These are phyloP conservation scores for Annulohypoxylon truncatum DNA, from an alignment of 2,329 filamentous ascomycete genomes.

Conservation along the genomic window DNA sequence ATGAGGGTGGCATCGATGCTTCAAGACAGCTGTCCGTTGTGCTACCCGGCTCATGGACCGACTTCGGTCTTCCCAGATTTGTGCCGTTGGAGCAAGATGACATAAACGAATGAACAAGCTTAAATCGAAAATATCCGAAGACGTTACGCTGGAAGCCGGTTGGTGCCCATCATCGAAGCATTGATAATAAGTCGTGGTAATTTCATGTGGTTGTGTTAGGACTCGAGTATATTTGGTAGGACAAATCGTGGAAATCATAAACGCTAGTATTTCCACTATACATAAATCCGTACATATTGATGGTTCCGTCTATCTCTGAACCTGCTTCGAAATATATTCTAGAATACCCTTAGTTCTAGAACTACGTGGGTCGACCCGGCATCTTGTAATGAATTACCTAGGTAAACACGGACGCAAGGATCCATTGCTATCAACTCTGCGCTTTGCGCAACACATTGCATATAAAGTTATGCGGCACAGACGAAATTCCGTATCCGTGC, in stretches of 20 bases:
- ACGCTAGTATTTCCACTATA: not conserved
- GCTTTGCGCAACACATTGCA: slow-evolving; percentile 24
- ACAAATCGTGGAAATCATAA: not conserved
- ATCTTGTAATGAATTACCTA: not conserved
- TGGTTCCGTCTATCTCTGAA: slow-evolving; percentile 4
- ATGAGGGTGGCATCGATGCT: slow-evolving; percentile 31
- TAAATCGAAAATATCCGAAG: slow-evolving; percentile 10
- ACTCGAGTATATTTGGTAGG: not conserved
- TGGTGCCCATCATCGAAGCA: slow-evolving; percentile 4
- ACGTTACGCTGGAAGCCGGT: not conserved
- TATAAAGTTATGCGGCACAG: slow-evolving; percentile 6
- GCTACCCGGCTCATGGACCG: slow-evolving; percentile 21
- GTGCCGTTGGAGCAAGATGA: slow-evolving; percentile 9
- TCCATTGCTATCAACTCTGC: slow-evolving; percentile 23
- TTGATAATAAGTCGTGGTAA: not conserved
- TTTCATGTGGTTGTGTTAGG: not conserved
- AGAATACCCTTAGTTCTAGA: slow-evolving; percentile 19
- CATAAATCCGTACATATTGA: not conserved
- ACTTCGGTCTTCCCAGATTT: slow-evolving; percentile 4
- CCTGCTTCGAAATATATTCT: slow-evolving; percentile 31
- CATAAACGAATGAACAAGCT: slow-evolving; percentile 16
- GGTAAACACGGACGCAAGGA: slow-evolving; percentile 7
- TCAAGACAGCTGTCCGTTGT: slow-evolving; percentile 20
- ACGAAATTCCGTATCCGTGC: slow-evolving; percentile 21
- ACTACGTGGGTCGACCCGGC: slow-evolving; percentile 14